A percentile compares a stretch with the other conserved stretches of the same genome.
Conservation (phyloP, 2,329 filamentous ascomycete species). For the Cordyceps farinosa region DNA sequence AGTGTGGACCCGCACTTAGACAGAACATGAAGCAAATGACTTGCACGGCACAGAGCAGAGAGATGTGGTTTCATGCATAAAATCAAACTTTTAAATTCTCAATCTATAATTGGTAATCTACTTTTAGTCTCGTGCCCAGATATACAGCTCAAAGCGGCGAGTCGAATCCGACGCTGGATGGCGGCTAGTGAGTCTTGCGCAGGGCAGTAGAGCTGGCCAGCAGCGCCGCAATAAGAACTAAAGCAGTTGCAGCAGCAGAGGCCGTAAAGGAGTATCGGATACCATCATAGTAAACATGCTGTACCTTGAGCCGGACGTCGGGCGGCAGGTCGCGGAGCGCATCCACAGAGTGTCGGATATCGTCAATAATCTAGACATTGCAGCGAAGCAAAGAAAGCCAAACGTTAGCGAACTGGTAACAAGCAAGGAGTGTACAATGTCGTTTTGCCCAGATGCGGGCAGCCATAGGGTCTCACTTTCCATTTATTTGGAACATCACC, state of each 20-base stretch:
- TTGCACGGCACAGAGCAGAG: background rate
- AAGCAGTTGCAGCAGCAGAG: constrained; percentile 48
- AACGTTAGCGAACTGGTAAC: constrained; percentile 10
- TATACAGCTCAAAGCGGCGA: background rate
- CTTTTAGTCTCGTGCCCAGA: background rate
- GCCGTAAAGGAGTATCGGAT: constrained; percentile 53
- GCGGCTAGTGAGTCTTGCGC: constrained; percentile 29
- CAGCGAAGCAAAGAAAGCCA: background rate
- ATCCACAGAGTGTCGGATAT: constrained; percentile 59
- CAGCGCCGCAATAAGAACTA: constrained; percentile 38
- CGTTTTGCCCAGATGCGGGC: background rate
- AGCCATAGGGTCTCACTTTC: constrained; percentile 43
- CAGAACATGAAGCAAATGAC: background rate
- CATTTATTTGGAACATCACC: constrained; percentile 54
- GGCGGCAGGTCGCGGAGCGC: constrained; percentile 52
- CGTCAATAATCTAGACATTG: constrained; percentile 50
- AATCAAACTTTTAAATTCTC: background rate
- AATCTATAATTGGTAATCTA: background rate
- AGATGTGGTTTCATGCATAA: background rate
- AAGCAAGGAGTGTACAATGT: background rate
- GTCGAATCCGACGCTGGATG: background rate
- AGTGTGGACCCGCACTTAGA: constrained; percentile 6
- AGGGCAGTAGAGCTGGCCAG: constrained; percentile 30
- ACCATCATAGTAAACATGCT: constrained; percentile 58
- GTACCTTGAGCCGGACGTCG: constrained; percentile 53